phyloP scores from a whole-genome alignment of 805 yeast genomes.

The Pichia membranifaciens region DNA sequence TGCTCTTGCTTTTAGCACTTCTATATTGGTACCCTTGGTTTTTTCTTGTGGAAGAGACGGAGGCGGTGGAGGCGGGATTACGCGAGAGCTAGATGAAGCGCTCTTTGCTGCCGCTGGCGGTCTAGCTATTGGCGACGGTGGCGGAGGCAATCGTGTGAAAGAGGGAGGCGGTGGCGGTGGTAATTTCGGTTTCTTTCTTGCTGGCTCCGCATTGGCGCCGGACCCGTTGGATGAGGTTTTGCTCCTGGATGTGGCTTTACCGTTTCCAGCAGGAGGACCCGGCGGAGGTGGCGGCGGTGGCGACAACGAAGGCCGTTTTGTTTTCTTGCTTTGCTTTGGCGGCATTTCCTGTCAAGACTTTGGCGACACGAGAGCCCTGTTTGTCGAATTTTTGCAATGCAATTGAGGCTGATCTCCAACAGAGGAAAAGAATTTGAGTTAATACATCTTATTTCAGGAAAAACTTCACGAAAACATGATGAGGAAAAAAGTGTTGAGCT shows the following conservation, averaged over 20 bases:
- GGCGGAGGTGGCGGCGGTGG: conserved; percentile 8
- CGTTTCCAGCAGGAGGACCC: neutral
- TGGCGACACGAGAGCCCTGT: no score
- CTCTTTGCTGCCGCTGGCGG: neutral
- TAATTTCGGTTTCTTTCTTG: conserved; percentile 6
- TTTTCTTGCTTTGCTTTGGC: conserved; percentile 4
- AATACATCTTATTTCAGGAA: no score
- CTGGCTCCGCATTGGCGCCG: conserved; percentile 3
- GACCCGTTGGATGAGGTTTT: neutral
- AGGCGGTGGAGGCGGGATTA: conserved; percentile 26
- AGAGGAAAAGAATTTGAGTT: no score
- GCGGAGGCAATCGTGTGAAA: neutral
- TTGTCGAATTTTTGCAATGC: no score
- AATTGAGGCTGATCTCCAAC: no score
- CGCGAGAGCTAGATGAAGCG: neutral
- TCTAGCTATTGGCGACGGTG: neutral
- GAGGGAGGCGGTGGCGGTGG: conserved; percentile 13
- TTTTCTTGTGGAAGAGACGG: conserved; percentile 29
- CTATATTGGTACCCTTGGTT: neutral
- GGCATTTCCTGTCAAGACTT: no score
- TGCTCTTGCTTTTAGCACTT: conserved; percentile 26
- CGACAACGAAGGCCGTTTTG: neutral
- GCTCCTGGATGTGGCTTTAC: neutral
- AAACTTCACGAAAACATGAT: neutral
- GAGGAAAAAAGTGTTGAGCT: neutral